phyloP scores from a whole-genome alignment of 2,329 filamentous ascomycete genomes.

The Tolypocladium sp. region DNA sequence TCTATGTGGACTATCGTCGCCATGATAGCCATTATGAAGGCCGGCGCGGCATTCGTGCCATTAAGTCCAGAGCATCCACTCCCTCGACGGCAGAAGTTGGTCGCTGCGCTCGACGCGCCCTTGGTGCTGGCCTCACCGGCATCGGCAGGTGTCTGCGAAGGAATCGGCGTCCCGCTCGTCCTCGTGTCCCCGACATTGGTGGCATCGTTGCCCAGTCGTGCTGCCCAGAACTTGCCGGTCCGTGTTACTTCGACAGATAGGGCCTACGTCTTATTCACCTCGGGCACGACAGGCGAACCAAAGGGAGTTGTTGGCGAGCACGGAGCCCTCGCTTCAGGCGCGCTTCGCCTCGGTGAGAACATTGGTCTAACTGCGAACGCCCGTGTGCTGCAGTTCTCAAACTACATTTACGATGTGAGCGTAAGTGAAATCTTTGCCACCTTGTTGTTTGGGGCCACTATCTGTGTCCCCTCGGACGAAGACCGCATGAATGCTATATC shows the following conservation, averaged over 20 bases:
- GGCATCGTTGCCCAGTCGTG: too few species aligned
- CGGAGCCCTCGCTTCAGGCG: constrained; percentile 23
- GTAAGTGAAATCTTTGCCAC: not conserved
- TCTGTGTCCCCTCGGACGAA: constrained; percentile 5
- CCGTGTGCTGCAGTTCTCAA: too few species aligned
- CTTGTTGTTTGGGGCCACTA: not conserved
- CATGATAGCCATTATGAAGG: not conserved
- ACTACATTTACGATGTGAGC: too few species aligned
- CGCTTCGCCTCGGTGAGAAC: constrained; percentile 33
- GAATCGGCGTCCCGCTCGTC: too few species aligned
- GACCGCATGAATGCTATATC: constrained; percentile 1
- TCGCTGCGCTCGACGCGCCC: not conserved
- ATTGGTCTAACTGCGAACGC: constrained; percentile 20
- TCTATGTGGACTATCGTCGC: not conserved
- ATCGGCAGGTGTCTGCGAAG: not conserved
- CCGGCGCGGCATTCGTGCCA: not conserved
- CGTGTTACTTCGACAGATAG: too few species aligned
- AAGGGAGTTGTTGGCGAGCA: too few species aligned
- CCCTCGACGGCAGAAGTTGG: not conserved
- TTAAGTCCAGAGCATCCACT: not conserved
- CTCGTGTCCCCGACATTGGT: too few species aligned
- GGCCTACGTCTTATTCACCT: too few species aligned
- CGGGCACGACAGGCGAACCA: too few species aligned
- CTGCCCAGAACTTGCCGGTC: too few species aligned
- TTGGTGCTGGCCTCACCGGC: not conserved